These are phyloP conservation scores for Coccomyxa subellipsoidea DNA, from an alignment of 163 green algal species.

Conservation along the genomic window DNA sequence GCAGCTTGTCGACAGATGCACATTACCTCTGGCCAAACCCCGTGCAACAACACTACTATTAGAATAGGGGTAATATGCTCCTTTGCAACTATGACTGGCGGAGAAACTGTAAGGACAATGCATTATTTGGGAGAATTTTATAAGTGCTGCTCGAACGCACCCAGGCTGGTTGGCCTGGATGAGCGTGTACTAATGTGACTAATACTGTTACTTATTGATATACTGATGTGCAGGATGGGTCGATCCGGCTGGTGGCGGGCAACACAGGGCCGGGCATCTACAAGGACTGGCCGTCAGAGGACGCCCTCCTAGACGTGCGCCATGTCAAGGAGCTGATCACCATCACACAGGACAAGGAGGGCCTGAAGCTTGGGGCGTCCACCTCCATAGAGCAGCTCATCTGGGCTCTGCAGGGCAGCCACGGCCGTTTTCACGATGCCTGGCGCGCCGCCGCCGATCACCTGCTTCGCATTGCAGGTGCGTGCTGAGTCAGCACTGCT, in stretches of 20 bases:
- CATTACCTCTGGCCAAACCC: no score
- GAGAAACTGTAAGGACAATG: no score
- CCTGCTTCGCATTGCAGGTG: conserved; percentile 60
- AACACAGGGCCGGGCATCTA: conserved; percentile 57
- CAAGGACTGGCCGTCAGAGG: conserved; percentile 43
- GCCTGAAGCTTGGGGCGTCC: conserved; percentile 37
- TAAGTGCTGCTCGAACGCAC: no score
- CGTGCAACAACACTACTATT: no score
- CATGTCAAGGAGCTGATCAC: not conserved
- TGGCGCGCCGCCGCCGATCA: conserved; percentile 40
- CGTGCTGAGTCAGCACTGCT: no score
- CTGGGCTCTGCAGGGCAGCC: not conserved
- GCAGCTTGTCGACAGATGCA: no score
- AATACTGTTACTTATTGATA: no score
- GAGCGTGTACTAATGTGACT: no score
- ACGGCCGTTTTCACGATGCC: not conserved
- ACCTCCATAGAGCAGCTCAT: conserved; percentile 41
- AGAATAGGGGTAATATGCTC: no score
- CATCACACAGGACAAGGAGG: not conserved
- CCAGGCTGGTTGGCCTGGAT: no score
- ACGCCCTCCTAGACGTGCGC: conserved; percentile 11
- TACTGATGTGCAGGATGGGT: not conserved
- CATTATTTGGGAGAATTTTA: no score
- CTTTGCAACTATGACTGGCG: no score
- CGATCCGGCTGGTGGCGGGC: conserved; percentile 27